A percentile compares a stretch with the other conserved stretches of the same genome.
Evolutionary conservation across 768 basidiomycete genomes (phyloP).

Genomic region (Tulasnella sp.): DNA sequence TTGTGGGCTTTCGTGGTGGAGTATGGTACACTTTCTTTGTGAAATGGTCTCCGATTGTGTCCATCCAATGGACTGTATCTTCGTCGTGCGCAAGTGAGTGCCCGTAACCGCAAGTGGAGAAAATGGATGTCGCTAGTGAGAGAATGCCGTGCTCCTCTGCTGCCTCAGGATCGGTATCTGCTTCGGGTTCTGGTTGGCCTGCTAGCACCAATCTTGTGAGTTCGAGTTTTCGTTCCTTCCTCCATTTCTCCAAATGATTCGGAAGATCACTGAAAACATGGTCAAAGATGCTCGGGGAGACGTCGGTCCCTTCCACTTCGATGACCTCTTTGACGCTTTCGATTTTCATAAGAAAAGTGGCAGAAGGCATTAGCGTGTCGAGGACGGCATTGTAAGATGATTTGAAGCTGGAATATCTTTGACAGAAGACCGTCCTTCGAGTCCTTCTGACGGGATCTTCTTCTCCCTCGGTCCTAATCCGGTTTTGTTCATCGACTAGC

Average conservation of each 20-base stretch:
- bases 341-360: background rate
- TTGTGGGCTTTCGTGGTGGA: background rate
- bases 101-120: background rate
- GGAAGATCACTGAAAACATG: background rate
- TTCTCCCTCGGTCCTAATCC: background rate
- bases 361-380: background rate
- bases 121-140: background rate
- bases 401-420: background rate
- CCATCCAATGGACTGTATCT: background rate
- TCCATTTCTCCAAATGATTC: background rate
- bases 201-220: background rate
- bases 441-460: background rate
- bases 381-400: background rate
- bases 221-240: background rate
- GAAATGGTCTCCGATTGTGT: background rate
- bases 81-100: background rate
- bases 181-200: background rate
- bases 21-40: background rate
- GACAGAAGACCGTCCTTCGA: background rate
- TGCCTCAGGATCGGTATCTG: background rate
- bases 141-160: background rate
- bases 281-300: background rate
- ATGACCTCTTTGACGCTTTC: background rate
- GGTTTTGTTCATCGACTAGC: background rate
- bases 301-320: background rate